These are phyloP conservation scores for Anisodus tanguticus DNA, from an alignment of 257 asterid genomes.

Conservation along the genomic window DNA sequence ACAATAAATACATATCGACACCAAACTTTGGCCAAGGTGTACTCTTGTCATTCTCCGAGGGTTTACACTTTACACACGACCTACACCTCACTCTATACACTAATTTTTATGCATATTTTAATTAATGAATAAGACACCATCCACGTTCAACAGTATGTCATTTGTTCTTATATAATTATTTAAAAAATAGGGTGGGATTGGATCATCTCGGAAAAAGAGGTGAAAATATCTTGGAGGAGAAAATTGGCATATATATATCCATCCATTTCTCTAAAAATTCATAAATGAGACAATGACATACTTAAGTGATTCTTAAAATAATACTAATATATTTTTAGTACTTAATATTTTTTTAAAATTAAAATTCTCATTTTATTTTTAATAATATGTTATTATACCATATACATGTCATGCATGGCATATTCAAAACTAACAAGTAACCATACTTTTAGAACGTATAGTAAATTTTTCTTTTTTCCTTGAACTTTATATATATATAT, in stretches of 20 bases:
- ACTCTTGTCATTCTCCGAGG: background rate
- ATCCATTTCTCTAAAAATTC: background rate
- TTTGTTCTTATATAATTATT: background rate
- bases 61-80: background rate
- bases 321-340: background rate
- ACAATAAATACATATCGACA: background rate
- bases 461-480: background rate
- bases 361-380: background rate
- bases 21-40: background rate
- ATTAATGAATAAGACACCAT: background rate
- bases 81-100: background rate
- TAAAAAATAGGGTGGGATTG: background rate
- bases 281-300: background rate
- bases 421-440: background rate
- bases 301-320: too few relatives aligned
- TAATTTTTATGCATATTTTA: background rate
- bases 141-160: constrained; percentile 13
- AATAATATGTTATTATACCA: background rate
- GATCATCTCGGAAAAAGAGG: background rate
- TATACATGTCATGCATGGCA: background rate
- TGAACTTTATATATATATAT: background rate
- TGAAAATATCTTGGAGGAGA: background rate
- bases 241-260: background rate
- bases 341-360: background rate
- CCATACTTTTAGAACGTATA: background rate